Percentiles rank a stretch among this genome's conserved stretches.
Evolutionary conservation across 257 asterid genomes (phyloP).

Genomic region (Haberlea rhodopensis): DNA sequence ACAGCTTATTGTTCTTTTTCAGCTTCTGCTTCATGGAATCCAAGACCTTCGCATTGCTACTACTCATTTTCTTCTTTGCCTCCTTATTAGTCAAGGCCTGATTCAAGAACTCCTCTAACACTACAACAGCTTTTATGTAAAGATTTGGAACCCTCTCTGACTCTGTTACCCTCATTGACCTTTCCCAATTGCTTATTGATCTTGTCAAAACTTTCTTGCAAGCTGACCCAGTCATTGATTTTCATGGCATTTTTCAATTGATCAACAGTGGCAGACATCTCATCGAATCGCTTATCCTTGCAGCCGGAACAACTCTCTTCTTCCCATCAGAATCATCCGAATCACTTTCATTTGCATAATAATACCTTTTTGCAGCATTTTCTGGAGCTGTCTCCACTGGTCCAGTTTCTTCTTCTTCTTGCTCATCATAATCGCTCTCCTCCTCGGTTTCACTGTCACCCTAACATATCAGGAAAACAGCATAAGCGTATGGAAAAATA

Average conservation of each 20-base stretch:
- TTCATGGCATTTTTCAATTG: constrained; percentile 97
- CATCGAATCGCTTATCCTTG: constrained; percentile 87
- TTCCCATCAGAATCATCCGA: constrained; percentile 64
- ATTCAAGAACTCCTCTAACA: constrained; percentile 77
- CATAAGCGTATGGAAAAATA: not conserved
- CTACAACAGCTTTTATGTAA: constrained; percentile 87
- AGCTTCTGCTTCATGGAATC: constrained; percentile 92
- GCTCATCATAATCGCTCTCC: constrained; percentile 44
- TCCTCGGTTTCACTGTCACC: constrained; percentile 77
- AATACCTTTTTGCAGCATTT: constrained; percentile 43
- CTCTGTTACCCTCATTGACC: constrained; percentile 79
- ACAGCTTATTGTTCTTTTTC: constrained; percentile 80
- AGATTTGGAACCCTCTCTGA: constrained; percentile 66
- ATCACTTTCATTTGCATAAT: constrained; percentile 45
- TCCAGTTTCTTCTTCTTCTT: constrained; percentile 41
- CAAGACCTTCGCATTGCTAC: constrained; percentile 89
- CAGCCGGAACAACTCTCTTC: constrained; percentile 74
- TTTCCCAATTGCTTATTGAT: constrained; percentile 89
- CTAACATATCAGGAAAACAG: constrained; percentile 25
- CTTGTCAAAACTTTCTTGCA: constrained; percentile 95
- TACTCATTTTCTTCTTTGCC: constrained; percentile 97
- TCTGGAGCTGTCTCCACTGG: constrained; percentile 32
- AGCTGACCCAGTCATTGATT: constrained; percentile 89
- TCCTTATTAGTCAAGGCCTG: constrained; percentile 86
- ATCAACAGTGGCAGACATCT: constrained; percentile 74